Base-by-base conservation (phyloP, 2,329 filamentous ascomycete species). In the Cladosporium sp. region DNA sequence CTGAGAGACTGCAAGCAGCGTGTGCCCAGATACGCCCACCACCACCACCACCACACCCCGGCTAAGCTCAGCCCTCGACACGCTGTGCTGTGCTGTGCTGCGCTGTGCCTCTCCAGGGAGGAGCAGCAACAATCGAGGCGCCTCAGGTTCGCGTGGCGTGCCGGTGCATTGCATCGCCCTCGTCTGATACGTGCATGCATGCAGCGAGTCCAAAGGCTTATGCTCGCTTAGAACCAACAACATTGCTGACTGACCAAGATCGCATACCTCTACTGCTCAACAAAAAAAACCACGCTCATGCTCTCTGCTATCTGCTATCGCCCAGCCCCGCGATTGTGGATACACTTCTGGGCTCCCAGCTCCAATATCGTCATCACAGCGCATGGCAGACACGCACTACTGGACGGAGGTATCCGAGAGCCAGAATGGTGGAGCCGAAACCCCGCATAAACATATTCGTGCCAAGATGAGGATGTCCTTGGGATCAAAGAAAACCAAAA, bases 41-140 rank as follows among this genome's bases (percentile, higher is more conserved):
- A 40, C 14, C 35, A 53, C n/a, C 14, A 37, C 35, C 35, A 40
- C 14, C 35, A 53, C 26, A 33, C 50, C 28, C 52, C 55, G 55
- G 55, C 55, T 57, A 37, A 57, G 55, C 55, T 57, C 55, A 57
- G 31, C 21, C 50, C 23, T 55, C 52, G 8, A 29, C 28, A 31
- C 12, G 23, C 21, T 52, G 49, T n/a, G 23, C 29, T 53, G 28
- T 21, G 53, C 55, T 57, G 28, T n/a, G 23, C 29, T 53, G 28
- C 10, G 53, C 55, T 57, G 28, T 35, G 21, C 21, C 50, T 29
- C 31, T 31, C 7, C 11, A 6, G 21, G 50, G 16, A 11, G 26
- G 50, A 29, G 23, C 18, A 46, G 50, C 26, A 29, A 3, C 23
- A 33, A 35, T 37, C 53, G 29, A 35, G 28, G 18, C 53, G 31